Conservation (phyloP, 495 filamentous ascomycete species). For the Tuber borchii region DNA sequence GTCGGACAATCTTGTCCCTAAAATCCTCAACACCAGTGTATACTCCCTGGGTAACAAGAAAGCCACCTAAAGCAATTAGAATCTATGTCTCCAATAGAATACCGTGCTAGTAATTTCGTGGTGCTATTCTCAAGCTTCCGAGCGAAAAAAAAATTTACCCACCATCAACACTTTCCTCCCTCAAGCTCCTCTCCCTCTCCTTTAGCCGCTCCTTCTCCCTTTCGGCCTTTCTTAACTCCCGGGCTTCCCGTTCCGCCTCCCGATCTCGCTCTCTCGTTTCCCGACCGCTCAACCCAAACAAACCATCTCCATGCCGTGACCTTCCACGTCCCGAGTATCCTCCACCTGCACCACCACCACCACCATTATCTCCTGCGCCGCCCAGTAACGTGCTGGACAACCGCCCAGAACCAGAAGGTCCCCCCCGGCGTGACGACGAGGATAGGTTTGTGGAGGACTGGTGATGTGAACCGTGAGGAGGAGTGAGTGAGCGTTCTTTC, state of each 20-base stretch:
- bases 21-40: slow-evolving; percentile 92
- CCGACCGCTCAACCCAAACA: slow-evolving; percentile 37
- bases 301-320: slow-evolving; percentile 34
- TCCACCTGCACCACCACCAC: slow-evolving; percentile 14
- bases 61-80: slow-evolving; percentile 54
- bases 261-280: slow-evolving; percentile 37
- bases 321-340: slow-evolving; percentile 30
- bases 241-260: slow-evolving; percentile 82
- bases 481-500: slow-evolving; percentile 41
- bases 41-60: slow-evolving; percentile 85
- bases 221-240: slow-evolving; percentile 77
- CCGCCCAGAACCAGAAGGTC: slow-evolving; percentile 32
- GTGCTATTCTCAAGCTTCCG: slow-evolving; percentile 3
- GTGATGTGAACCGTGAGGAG: slow-evolving; percentile 29
- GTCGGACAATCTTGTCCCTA: slow-evolving; percentile 80
- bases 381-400: slow-evolving; percentile 21
- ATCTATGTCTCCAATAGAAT: slow-evolving; percentile 3
- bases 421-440: slow-evolving; percentile 33
- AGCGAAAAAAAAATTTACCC: slow-evolving; percentile 17
- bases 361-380: slow-evolving; percentile 3
- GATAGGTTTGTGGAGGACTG: slow-evolving; percentile 28
- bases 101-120: neutral
- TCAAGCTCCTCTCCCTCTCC: slow-evolving; percentile 87
- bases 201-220: slow-evolving; percentile 69
- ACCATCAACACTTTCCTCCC: slow-evolving; percentile 83